These are phyloP conservation scores for Chlamydomonas incerta DNA, from an alignment of 139 green algal species.

Conservation along the genomic window DNA sequence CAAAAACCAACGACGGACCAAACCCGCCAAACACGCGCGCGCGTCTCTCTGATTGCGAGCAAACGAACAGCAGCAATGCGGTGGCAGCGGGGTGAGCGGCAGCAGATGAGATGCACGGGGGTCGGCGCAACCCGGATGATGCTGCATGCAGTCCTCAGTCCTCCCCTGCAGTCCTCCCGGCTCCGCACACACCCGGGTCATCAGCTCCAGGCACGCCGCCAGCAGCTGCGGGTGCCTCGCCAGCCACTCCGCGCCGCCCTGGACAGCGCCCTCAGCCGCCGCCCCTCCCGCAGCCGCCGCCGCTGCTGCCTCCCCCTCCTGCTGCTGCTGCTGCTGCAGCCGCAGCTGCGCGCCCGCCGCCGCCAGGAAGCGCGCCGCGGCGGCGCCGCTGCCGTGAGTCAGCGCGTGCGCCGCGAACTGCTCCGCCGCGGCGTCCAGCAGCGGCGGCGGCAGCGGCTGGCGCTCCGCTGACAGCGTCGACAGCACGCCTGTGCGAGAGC, in stretches of 20 bases:
- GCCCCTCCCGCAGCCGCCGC: background rate
- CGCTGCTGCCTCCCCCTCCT: background rate
- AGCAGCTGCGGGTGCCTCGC: background rate
- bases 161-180: background rate
- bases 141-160: background rate
- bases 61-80: no score
- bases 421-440: conserved; percentile 18
- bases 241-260: background rate
- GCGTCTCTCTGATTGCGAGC: no score
- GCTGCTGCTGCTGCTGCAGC: background rate
- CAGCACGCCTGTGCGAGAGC: background rate
- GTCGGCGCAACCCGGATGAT: background rate
- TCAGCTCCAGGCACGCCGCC: conserved; percentile 8
- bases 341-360: background rate
- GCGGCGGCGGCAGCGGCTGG: background rate
- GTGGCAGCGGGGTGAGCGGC: no score
- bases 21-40: no score
- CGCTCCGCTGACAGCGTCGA: background rate
- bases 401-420: background rate
- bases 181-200: background rate
- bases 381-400: background rate
- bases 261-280: background rate
- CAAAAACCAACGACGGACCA: no score
- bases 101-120: no score
- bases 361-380: conserved; percentile 7